These are phyloP conservation scores for Xylaria sp. DNA, from an alignment of 2,329 filamentous ascomycete species.

Conservation along the genomic window DNA sequence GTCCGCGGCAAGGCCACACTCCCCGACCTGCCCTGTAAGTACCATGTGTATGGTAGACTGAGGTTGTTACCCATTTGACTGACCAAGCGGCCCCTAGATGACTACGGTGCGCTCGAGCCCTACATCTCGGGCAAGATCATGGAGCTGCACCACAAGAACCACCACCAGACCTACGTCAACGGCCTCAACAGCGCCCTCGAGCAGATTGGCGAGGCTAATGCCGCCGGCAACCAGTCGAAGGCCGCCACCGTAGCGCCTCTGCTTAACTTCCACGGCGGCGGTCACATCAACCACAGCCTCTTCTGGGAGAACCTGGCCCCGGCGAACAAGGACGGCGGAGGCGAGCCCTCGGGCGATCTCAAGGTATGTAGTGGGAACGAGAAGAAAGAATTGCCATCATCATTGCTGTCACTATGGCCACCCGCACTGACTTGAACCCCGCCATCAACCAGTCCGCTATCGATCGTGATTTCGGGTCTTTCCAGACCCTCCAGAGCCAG, in stretches of 20 bases:
- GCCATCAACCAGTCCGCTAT: constrained; percentile 59
- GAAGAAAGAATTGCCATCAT: not conserved
- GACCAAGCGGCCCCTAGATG: constrained; percentile 69
- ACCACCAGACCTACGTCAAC: constrained; percentile 86
- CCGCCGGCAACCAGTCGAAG: constrained; percentile 57
- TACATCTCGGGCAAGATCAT: constrained; percentile 82
- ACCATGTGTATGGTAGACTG: not conserved
- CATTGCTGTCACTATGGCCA: not conserved
- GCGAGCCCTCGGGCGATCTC: constrained; percentile 60
- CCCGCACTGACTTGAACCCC: constrained; percentile 10
- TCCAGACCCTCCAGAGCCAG: constrained; percentile 62
- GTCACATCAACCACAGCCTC: constrained; percentile 73
- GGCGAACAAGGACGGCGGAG: constrained; percentile 52
- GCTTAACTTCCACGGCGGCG: constrained; percentile 74
- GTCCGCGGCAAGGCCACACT: constrained; percentile 90
- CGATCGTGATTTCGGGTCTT: constrained; percentile 65
- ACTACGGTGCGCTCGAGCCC: constrained; percentile 94
- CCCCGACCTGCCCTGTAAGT: constrained; percentile 83
- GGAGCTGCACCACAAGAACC: constrained; percentile 85
- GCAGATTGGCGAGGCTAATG: constrained; percentile 70
- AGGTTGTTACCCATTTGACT: not conserved
- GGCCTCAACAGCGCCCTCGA: constrained; percentile 77
- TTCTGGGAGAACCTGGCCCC: constrained; percentile 78
- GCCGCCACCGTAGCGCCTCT: constrained; percentile 48
- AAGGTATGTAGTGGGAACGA: constrained; percentile 44